Conservation (phyloP, 2,329 filamentous ascomycete species). For the Aaosphaeria pasadenensis region DNA sequence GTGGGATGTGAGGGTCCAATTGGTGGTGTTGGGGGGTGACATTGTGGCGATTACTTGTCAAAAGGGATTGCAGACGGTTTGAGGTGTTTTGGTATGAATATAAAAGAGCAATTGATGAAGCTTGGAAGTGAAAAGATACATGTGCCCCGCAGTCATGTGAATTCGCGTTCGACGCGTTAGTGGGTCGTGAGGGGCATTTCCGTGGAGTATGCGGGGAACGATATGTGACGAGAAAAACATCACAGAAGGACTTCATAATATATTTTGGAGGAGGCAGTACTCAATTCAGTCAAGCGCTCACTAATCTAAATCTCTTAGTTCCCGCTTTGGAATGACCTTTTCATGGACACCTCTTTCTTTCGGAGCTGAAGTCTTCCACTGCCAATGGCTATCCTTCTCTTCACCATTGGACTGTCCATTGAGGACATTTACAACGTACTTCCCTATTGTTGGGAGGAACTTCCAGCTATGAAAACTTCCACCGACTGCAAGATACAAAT, state of each 20-base stretch:
- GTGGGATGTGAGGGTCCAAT: constrained; percentile 22
- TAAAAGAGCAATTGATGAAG: too few species aligned
- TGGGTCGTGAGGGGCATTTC: too few species aligned
- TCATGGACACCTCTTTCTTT: constrained; percentile 65
- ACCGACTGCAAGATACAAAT: constrained; percentile 59
- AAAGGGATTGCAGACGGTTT: too few species aligned
- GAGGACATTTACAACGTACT: constrained; percentile 52
- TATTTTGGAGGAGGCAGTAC: too few species aligned
- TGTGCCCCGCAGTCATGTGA: too few species aligned
- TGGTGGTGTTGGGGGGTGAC: neutral
- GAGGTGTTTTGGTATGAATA: too few species aligned
- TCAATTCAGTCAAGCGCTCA: too few species aligned
- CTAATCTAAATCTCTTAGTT: constrained; percentile 2
- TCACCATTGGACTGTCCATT: constrained; percentile 32
- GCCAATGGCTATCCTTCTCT: constrained; percentile 34
- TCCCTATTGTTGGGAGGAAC: constrained; percentile 61
- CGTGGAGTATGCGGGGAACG: too few species aligned
- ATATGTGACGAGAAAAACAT: too few species aligned
- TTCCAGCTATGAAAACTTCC: constrained; percentile 65
- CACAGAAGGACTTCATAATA: too few species aligned
- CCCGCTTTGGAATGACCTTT: constrained; percentile 66
- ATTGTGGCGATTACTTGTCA: neutral
- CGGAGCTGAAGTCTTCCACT: constrained; percentile 28
- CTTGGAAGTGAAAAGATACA: too few species aligned
- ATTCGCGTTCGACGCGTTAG: too few species aligned